Conservation (phyloP, 1,284 basidiomycete species). For the Apiotrichum veenhuisii region DNA sequence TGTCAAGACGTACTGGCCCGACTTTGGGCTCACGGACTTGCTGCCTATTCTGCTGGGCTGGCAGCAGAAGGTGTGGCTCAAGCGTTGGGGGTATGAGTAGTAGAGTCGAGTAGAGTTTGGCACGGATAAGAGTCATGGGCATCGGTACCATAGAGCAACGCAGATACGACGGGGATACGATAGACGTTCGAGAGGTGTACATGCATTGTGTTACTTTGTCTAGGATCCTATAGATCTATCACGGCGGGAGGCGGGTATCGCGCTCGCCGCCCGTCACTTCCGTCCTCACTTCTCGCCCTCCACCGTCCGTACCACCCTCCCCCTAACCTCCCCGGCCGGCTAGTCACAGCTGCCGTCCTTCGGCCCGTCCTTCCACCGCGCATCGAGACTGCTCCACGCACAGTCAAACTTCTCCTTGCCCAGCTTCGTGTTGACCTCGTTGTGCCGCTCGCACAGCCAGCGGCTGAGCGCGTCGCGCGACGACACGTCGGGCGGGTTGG, state of each 20-base stretch:
- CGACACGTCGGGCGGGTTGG: slow-evolving; percentile 68
- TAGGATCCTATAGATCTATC: neutral
- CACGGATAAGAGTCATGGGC: too few relatives aligned
- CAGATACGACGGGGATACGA: too few relatives aligned
- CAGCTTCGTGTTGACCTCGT: slow-evolving; percentile 79
- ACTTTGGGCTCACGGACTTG: slow-evolving; percentile 84
- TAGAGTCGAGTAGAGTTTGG: neutral
- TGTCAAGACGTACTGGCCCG: slow-evolving; percentile 86
- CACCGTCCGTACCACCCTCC: too few relatives aligned
- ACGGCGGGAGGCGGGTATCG: too few relatives aligned
- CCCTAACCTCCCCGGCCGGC: too few relatives aligned
- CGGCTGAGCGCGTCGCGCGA: slow-evolving; percentile 63
- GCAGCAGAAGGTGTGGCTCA: slow-evolving; percentile 64
- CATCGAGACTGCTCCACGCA: slow-evolving; percentile 60
- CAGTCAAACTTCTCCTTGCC: slow-evolving; percentile 82
- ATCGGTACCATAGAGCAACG: too few relatives aligned
- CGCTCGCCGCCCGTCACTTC: too few relatives aligned
- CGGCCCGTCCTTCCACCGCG: slow-evolving; percentile 88
- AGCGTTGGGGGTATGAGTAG: slow-evolving; percentile 14
- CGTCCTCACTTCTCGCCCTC: too few relatives aligned
- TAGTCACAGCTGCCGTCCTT: slow-evolving; percentile 80
- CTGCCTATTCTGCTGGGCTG: slow-evolving; percentile 79
- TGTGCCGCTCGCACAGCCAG: slow-evolving; percentile 89
- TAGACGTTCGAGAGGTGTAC: slow-evolving; percentile 6
- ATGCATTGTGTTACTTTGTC: slow-evolving; percentile 6